Evolutionary conservation across 768 basidiomycete genomes (phyloP), one percentile per base, ranked within the genome.

Genomic region (Terana coerulea): DNA sequence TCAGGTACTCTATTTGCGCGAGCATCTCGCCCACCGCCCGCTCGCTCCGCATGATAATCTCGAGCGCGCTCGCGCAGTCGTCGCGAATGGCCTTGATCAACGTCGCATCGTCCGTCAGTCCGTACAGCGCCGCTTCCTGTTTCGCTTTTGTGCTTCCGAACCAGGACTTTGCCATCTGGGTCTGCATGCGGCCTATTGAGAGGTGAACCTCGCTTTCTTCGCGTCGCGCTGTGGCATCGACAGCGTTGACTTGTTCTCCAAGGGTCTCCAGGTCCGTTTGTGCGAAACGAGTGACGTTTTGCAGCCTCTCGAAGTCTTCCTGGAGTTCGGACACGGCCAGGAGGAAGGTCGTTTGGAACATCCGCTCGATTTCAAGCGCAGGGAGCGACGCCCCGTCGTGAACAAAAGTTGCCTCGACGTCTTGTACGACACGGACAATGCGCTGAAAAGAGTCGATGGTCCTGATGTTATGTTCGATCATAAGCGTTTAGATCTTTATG

Each of bases 1-100:
- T 30, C 30, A 46, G 45, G 29, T 46, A 46, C 30, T 46, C 45
- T 33, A 46, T 46, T 33, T 46, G 17, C 30, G 45, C 29, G 17
- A 46, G 45, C 30, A 33, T 33, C 45, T 21, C 14, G n/a, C n/a
- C 19, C 9, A 33, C 30, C 28, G 30, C 29, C 19, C 19, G 5
- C 17, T 5, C 14, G 31, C 45, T 46, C 45, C n/a, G 30, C 15
- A 15, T 31, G 17, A 46, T 22, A 7, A 22, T 22, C n/a, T 9
- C 17, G 9, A n/a, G 29, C 30, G 30, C 45, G 14, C 22, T 33
- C 3, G 15, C 29, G 45, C 45, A 46, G 14, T 21, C 29, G 14
- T 17, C 30, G 30, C 45, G 45, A 19, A 46, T 33, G 14, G 7
- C 11, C 1, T 30, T 21, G 19, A 46, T 10, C 1, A 46, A 19